These are phyloP conservation scores for Fusarium coicis DNA, from an alignment of 2,329 filamentous ascomycete species.

Conservation along the genomic window DNA sequence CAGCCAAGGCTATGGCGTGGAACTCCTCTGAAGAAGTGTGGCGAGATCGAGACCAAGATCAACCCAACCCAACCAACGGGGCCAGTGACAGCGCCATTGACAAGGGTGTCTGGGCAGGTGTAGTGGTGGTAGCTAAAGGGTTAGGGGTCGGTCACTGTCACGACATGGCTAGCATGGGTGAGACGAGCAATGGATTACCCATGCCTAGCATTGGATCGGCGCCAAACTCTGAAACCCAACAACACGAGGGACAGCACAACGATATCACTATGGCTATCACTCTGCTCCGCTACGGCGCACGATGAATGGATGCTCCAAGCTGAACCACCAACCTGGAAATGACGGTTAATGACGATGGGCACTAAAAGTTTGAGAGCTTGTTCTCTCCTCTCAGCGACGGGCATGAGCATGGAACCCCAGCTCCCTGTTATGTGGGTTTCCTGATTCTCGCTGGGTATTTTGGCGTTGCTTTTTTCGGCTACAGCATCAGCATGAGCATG, in stretches of 20 bases:
- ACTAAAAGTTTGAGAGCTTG: background rate
- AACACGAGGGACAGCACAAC: background rate
- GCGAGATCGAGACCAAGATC: slow-evolving; percentile 19
- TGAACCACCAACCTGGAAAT: slow-evolving; percentile 8
- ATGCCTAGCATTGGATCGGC: slow-evolving; percentile 29
- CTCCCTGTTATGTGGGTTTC: background rate
- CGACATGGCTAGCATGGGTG: slow-evolving; percentile 2
- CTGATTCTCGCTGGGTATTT: slow-evolving; percentile 10
- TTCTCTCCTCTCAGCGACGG: background rate
- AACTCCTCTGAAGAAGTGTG: slow-evolving; percentile 2
- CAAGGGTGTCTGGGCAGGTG: background rate
- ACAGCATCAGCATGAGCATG: background rate
- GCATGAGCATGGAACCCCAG: background rate
- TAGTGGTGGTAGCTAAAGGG: background rate
- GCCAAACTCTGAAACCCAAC: slow-evolving; percentile 19
- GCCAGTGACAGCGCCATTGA: background rate
- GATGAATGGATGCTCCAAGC: background rate
- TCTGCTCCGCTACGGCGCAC: background rate
- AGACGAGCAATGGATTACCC: slow-evolving; percentile 19
- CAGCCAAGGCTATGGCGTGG: slow-evolving; percentile 13
- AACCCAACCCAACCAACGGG: slow-evolving; percentile 15
- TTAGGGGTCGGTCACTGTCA: background rate
- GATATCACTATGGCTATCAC: background rate
- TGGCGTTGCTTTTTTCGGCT: slow-evolving; percentile 3
- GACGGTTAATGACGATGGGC: background rate